Evolutionary conservation across 106 monocot species (phyloP), one percentile per base, ranked within the genome.

Genomic region (Allium fistulosum): DNA sequence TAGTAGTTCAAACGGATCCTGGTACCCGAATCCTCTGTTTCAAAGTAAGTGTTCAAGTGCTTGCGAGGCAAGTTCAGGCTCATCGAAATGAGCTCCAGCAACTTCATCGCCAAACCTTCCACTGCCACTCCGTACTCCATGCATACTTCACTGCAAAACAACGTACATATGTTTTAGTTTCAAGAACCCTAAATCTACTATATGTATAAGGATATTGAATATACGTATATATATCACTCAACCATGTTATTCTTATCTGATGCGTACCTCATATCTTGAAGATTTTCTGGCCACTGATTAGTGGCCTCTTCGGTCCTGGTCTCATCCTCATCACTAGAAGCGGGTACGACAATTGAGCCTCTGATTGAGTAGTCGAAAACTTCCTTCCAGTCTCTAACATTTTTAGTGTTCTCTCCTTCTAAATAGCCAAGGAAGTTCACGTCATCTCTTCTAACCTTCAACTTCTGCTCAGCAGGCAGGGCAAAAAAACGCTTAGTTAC

Each of bases 1-100:
- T 91, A 91, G 79, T 91, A 81, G 60, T 87, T 87, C 22, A 91
- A 75, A 37, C 91, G 70, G 65, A 87, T 48, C 71, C 75, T 79
- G 65, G 67, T 77, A 8, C 69, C 70, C 59, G 76, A 73, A 2
- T 82, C 79, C 37, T 1, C 37, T 0, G 37, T 37, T 12, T 76
- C 50, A 59, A 91, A 91, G 77, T 76, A 91, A 46, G 67, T 61
- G 47, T 82, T 69, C 26, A 91, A 62, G 10, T 79, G 53, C 48
- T 81, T 80, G 11, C 74, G 66, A 1, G 78, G 72, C 63, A 91
- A 53, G 14, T 66, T 63, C 14, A 91, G 18, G 46, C 65, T 82
- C 48, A 79, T 60, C 12, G 87, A 61, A 7, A 91, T 81, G 16
- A 91, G 87, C 74, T 84, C 81, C 45, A 91, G 69, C 45, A 91